A percentile compares a stretch with the other conserved stretches of the same genome.
Conservation (phyloP, 2,329 filamentous ascomycete genomes). For the Fusarium acutatum region DNA sequence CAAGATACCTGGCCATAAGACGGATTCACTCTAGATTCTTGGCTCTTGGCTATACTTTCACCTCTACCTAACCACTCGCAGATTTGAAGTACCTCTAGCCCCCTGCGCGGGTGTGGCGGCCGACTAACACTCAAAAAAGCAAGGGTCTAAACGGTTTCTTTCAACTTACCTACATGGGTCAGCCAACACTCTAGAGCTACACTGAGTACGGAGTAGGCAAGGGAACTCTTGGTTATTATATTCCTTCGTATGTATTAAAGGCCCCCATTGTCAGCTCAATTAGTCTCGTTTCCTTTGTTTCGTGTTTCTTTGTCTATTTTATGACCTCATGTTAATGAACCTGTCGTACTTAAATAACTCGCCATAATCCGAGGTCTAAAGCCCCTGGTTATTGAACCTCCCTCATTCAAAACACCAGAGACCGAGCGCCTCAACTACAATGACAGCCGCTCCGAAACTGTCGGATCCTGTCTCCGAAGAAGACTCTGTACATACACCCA, state of each 20-base stretch:
- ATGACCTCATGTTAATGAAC: neutral
- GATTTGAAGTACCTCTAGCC: neutral
- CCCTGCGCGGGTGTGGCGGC: slow-evolving; percentile 11
- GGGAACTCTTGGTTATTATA: slow-evolving; percentile 12
- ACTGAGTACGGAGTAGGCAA: neutral
- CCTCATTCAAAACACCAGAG: neutral
- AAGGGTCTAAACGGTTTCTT: slow-evolving; percentile 1
- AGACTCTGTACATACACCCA: slow-evolving; percentile 6
- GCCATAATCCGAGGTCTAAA: neutral
- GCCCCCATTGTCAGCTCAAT: neutral
- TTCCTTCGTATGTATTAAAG: neutral
- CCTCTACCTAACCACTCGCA: neutral
- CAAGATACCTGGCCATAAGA: neutral
- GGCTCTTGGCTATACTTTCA: slow-evolving; percentile 3
- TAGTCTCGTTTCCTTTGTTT: neutral
- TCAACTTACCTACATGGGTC: neutral
- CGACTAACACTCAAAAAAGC: neutral
- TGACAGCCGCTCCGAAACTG: slow-evolving; percentile 12
- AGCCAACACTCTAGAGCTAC: neutral
- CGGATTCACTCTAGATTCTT: neutral
- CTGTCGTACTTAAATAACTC: neutral
- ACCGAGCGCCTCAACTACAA: neutral
- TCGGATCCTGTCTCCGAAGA: slow-evolving; percentile 8
- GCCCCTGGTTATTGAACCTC: neutral
- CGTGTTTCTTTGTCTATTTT: neutral